These are phyloP conservation scores for Pichia eremophila DNA, from an alignment of 805 yeast species.

Conservation along the genomic window DNA sequence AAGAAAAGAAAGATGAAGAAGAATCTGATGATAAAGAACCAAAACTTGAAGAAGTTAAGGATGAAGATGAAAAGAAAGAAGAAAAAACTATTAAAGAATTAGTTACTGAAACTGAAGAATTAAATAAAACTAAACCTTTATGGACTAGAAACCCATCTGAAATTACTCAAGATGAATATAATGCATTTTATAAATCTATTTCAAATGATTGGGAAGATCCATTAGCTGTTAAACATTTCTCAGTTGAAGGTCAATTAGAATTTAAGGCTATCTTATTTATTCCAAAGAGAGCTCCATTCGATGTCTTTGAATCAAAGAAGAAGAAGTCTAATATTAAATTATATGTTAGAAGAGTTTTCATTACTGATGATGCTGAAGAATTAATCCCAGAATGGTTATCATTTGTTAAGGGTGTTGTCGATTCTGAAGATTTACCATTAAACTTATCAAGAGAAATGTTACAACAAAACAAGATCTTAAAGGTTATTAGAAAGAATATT, in stretches of 20 bases:
- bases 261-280: conserved; percentile 95
- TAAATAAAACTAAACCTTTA: conserved; percentile 96
- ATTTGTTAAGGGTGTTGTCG: conserved; percentile 98
- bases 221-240: conserved; percentile 97
- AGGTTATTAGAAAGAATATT: conserved; percentile 98
- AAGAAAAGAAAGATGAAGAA: conserved; percentile 38
- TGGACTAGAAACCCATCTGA: conserved; percentile 99
- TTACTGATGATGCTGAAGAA: conserved; percentile 99
- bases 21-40: conserved; percentile 48
- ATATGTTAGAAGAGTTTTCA: conserved; percentile 98
- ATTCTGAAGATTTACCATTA: conserved; percentile 98
- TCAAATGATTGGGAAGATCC: conserved; percentile 99
- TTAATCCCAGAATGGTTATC: conserved; percentile 98
- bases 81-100: conserved; percentile 85
- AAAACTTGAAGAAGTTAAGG: conserved; percentile 40
- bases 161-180: conserved; percentile 95
- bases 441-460: conserved; percentile 99
- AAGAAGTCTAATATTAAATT: conserved; percentile 98
- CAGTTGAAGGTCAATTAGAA: conserved; percentile 99
- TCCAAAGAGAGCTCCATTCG: conserved; percentile 99
- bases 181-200: conserved; percentile 97
- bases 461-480: conserved; percentile 99
- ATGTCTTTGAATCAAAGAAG: conserved; percentile 95
- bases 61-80: conserved; percentile 55
- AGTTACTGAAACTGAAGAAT: conserved; percentile 94